Evolutionary conservation across 768 basidiomycete species (phyloP).

Genomic region (Mrakia frigida): DNA sequence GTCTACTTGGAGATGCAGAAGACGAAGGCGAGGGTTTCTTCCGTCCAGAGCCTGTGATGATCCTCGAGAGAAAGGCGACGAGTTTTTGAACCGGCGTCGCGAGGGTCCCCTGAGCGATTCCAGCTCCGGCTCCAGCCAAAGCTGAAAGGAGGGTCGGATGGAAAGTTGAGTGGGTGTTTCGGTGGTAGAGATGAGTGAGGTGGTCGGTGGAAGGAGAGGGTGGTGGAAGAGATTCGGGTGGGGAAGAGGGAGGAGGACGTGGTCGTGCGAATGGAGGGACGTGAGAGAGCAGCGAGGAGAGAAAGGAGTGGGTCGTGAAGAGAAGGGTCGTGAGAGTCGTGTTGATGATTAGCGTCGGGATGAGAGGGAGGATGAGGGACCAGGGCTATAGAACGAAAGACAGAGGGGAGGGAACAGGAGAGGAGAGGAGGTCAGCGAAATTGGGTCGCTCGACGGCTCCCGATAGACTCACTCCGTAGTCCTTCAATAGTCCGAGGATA

Average conservation of each 20-base stretch:
- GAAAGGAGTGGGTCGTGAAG: conserved; percentile 25
- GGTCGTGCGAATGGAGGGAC: conserved; percentile 5
- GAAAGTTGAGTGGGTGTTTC: not conserved
- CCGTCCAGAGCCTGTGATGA: conserved; percentile 16
- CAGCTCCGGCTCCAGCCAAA: conserved; percentile 28
- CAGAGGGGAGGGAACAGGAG: not conserved
- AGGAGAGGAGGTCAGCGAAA: not conserved
- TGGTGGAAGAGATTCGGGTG: not conserved
- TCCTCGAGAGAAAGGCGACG: conserved; percentile 19
- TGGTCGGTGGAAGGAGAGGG: not conserved
- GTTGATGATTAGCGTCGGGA: conserved; percentile 29
- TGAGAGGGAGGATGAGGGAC: conserved; percentile 27
- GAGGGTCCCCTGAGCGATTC: conserved; percentile 23
- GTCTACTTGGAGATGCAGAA: too few relatives aligned
- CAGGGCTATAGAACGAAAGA: conserved; percentile 1
- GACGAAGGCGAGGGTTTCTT: not conserved
- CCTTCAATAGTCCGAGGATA: conserved; percentile 10
- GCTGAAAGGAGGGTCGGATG: conserved; percentile 29
- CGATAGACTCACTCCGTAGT: conserved; percentile 6
- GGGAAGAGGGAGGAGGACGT: not conserved
- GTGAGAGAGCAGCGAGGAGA: conserved; percentile 9
- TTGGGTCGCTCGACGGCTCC: not conserved
- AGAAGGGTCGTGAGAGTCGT: conserved; percentile 30
- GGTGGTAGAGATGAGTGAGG: not conserved
- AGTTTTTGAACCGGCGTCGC: conserved; percentile 19